Conservation (phyloP, 495 filamentous ascomycete species). For the Opeltia flavorubescens region DNA sequence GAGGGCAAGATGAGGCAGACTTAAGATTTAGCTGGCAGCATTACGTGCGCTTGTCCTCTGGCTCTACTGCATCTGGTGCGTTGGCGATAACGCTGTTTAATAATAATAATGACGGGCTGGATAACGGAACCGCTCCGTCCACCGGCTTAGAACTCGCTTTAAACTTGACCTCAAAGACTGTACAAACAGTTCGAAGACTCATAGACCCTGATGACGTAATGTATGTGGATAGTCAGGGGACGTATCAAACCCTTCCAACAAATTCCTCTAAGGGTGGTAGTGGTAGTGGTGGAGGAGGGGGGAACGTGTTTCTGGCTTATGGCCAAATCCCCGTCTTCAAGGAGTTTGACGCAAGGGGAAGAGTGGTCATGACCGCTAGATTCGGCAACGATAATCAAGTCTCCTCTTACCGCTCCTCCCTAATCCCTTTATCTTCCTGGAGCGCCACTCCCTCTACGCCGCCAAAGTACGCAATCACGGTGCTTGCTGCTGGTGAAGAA, state of each 20-base stretch:
- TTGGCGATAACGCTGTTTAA: neutral
- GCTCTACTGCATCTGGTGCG: neutral
- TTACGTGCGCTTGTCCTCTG: neutral
- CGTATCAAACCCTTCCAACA: neutral
- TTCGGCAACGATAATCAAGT: neutral
- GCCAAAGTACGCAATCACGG: neutral
- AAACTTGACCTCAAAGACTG: neutral
- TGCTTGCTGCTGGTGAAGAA: neutral
- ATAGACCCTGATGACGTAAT: neutral
- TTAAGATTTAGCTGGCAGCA: conserved; percentile 1
- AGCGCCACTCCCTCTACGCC: neutral
- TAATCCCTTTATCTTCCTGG: neutral
- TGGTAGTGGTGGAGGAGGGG: too few relatives aligned
- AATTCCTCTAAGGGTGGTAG: too few relatives aligned
- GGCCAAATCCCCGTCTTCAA: neutral
- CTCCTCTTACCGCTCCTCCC: neutral
- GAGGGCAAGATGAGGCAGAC: neutral
- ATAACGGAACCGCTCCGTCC: neutral
- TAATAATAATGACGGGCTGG: neutral
- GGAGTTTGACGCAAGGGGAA: neutral
- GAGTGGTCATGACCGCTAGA: neutral
- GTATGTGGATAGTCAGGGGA: neutral
- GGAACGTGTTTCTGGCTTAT: neutral
- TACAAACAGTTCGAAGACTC: neutral
- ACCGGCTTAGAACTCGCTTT: neutral